phyloP scores from a whole-genome alignment of 1,139 yeast species.

The Arxiozyma heterogenica region DNA sequence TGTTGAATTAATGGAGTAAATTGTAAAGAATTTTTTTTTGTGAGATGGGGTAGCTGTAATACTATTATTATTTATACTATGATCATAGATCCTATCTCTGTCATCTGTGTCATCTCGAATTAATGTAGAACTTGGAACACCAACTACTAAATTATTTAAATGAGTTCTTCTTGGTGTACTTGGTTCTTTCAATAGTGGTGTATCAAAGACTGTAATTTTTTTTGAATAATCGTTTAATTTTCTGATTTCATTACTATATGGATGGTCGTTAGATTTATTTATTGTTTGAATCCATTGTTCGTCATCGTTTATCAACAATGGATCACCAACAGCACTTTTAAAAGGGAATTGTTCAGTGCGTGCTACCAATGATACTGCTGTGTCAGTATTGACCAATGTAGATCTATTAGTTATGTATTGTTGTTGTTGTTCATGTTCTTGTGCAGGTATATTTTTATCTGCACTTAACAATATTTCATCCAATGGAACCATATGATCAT shows the following conservation, averaged over 20 bases:
- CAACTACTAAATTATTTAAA: not conserved
- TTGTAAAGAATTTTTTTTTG: constrained; percentile 8
- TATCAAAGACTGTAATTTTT: not conserved
- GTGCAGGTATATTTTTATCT: not conserved
- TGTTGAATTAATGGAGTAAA: constrained; percentile 26
- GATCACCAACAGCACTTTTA: constrained; percentile 26
- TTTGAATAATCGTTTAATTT: not conserved
- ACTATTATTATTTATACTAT: too few species aligned
- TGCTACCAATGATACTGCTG: constrained; percentile 2
- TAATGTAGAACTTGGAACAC: not conserved
- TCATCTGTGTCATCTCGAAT: not conserved
- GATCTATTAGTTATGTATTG: not conserved
- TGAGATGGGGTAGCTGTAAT: not conserved
- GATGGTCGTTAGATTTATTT: not conserved
- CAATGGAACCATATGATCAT: constrained; percentile 5
- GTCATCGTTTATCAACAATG: constrained; percentile 22
- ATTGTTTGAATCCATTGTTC: constrained; percentile 14
- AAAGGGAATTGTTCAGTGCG: constrained; percentile 19
- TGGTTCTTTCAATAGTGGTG: not conserved
- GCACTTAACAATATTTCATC: constrained; percentile 22
- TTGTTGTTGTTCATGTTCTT: not conserved
- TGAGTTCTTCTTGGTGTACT: not conserved
- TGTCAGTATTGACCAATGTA: constrained; percentile 3
- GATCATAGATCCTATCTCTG: not conserved
- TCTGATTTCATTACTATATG: not conserved